Evolutionary conservation across 2,329 filamentous ascomycete species (phyloP).

Genomic region (Fusarium pininemorale): DNA sequence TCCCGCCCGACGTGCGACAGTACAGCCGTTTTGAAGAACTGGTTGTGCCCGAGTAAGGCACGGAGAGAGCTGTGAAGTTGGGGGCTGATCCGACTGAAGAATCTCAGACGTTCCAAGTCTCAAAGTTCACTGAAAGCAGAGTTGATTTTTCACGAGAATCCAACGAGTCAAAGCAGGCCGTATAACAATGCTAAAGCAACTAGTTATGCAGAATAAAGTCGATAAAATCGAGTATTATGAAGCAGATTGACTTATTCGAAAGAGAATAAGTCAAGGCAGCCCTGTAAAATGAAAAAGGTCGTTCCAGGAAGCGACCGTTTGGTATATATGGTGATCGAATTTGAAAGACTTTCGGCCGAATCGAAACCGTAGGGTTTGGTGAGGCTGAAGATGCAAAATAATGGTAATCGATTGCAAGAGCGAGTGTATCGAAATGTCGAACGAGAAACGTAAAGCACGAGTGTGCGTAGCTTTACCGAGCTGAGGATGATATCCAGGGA

Average conservation of each 20-base stretch:
- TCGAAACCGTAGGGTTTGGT: constrained; percentile 31
- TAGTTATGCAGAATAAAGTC: constrained; percentile 37
- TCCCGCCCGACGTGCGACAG: constrained; percentile 81
- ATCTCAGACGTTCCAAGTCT: constrained; percentile 15
- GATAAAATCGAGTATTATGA: constrained; percentile 38
- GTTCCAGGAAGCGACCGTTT: constrained; percentile 40
- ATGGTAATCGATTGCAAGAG: constrained; percentile 34
- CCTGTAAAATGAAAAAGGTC: constrained; percentile 30
- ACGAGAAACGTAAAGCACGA: constrained; percentile 43
- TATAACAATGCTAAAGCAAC: constrained; percentile 31
- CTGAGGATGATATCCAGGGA: constrained; percentile 28
- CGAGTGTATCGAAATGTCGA: constrained; percentile 41
- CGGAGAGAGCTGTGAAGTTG: constrained; percentile 27
- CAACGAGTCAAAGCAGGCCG: constrained; percentile 10
- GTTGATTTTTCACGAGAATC: constrained; percentile 9
- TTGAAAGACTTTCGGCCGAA: constrained; percentile 37
- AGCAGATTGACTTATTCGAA: constrained; percentile 35
- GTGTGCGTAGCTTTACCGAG: constrained; percentile 20
- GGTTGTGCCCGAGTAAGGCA: constrained; percentile 59
- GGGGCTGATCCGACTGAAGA: constrained; percentile 14
- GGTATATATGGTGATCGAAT: constrained; percentile 42
- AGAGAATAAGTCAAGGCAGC: constrained; percentile 19
- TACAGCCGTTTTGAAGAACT: constrained; percentile 81
- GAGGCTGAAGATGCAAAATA: constrained; percentile 34
- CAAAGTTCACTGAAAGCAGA: constrained; percentile 25